These are phyloP conservation scores for Kuraishia floccosa DNA, from an alignment of 805 yeast species.

Conservation along the genomic window DNA sequence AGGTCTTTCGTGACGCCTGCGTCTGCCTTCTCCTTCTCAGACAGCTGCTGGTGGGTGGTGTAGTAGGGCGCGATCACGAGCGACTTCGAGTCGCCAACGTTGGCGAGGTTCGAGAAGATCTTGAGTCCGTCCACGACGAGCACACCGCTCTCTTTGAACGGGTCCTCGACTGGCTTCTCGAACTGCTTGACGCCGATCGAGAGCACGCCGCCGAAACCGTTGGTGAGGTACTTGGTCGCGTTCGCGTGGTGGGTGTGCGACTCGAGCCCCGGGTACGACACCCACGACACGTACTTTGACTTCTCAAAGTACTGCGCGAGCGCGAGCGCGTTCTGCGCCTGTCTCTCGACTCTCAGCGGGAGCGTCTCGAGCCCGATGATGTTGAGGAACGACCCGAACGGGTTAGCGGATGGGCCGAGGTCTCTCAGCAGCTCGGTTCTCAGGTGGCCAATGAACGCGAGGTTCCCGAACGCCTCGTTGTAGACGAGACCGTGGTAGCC, in stretches of 20 bases:
- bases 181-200: conserved; percentile 80
- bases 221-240: conserved; percentile 71
- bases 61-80: conserved; percentile 92
- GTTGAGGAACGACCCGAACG: conserved; percentile 78
- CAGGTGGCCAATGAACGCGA: conserved; percentile 69
- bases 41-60: conserved; percentile 91
- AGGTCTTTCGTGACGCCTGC: conserved; percentile 86
- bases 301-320: conserved; percentile 70
- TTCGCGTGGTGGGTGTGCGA: conserved; percentile 68
- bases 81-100: conserved; percentile 94
- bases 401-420: conserved; percentile 81
- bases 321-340: conserved; percentile 68
- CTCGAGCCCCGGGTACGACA: conserved; percentile 83
- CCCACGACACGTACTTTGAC: conserved; percentile 69
- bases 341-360: conserved; percentile 90
- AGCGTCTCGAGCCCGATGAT: conserved; percentile 92
- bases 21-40: conserved; percentile 66
- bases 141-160: conserved; percentile 70
- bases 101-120: conserved; percentile 87
- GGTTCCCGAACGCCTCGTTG: conserved; percentile 71
- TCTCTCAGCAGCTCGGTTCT: conserved; percentile 86
- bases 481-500: conserved; percentile 87
- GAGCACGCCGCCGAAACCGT: conserved; percentile 81
- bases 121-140: conserved; percentile 74
- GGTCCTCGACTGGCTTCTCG: conserved; percentile 33